Evolutionary conservation across 139 green algal species (phyloP), one percentile per base, ranked within the genome.

Genomic region (Coelastrella sp.): DNA sequence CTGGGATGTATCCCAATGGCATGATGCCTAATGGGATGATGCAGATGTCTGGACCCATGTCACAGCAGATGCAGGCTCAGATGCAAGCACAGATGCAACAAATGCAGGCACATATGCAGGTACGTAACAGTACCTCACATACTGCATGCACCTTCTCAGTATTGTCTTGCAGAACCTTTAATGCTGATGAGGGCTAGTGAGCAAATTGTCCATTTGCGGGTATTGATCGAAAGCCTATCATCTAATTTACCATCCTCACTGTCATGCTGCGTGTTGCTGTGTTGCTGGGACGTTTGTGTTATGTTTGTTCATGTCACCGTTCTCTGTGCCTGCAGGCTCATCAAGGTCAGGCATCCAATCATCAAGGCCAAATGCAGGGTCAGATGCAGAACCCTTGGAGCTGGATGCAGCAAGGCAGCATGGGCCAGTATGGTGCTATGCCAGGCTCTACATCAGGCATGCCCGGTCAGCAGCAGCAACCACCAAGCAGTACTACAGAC

Each of bases 1-100:
- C 45, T 57, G 45, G 45, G 45, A 57, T 85, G 79, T 72, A 40
- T 67, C 57, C 38, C 38, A 68, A 83, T 27, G 76, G 76, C 57
- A 67, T 64, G 40, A 60, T 84, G 38, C 53, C 38, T 21, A 64
- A 27, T 21, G 21, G 53, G 19, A 64, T 64, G 32, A 67, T 68
- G 57, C 66, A 74, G 76, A 45, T 51, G 76, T 30, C 76, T 41
- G 62, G 62, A 30, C 62, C 27, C 5, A 69, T 83, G 82, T 32
- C 37, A 21, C 37, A 38, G 11, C 82, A 83, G 76, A 60, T 75
- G 59, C 69, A 81, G 67, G 32, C 41, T 5, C 67, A 87, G 19
- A 67, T 82, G 67, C 37, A 74, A 66, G 48, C 13, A 2, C 35
- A 45, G 43, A 79, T 85, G 79, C 63, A 68, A 19, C 79, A 68